Percentiles rank a stretch among this genome's conserved stretches.
Conservation (phyloP, 2,329 filamentous ascomycete genomes). For the Trichoderma sp. region DNA sequence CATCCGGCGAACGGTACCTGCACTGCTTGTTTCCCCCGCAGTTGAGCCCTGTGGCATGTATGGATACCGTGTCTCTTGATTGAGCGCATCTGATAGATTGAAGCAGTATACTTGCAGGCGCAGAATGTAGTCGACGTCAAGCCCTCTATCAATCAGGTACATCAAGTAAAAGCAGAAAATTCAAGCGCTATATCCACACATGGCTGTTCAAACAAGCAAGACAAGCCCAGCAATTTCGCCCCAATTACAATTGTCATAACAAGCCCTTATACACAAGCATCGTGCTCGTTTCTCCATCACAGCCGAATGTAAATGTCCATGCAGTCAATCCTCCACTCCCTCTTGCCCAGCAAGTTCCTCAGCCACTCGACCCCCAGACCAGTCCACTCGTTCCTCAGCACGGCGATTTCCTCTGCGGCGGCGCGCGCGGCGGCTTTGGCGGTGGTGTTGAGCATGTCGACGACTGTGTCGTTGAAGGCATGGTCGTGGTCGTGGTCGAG, state of each 20-base stretch:
- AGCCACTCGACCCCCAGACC: constrained; percentile 85
- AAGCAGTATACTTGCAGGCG: too few species aligned
- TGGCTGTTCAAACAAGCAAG: neutral
- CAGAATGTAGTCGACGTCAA: too few species aligned
- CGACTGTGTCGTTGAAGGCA: constrained; percentile 53
- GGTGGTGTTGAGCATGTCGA: constrained; percentile 68
- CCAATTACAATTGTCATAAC: neutral
- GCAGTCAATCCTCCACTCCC: constrained; percentile 90
- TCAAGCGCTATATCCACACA: neutral
- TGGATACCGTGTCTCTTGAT: neutral
- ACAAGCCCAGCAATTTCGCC: neutral
- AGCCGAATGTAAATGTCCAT: constrained; percentile 84
- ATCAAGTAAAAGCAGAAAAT: neutral
- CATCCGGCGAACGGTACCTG: too few species aligned
- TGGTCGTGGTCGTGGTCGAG: constrained; percentile 1
- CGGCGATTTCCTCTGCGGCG: constrained; percentile 63
- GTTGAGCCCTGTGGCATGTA: too few species aligned
- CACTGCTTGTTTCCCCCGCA: neutral
- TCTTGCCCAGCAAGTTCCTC: constrained; percentile 74
- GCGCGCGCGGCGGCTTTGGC: constrained; percentile 67
- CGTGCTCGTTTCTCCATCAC: constrained; percentile 40
- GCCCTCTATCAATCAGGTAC: too few species aligned
- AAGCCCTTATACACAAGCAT: neutral
- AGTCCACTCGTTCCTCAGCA: constrained; percentile 66
- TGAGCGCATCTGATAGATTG: neutral